Base-by-base conservation (phyloP, 75 land plant species). In the Larix kaempferi region DNA sequence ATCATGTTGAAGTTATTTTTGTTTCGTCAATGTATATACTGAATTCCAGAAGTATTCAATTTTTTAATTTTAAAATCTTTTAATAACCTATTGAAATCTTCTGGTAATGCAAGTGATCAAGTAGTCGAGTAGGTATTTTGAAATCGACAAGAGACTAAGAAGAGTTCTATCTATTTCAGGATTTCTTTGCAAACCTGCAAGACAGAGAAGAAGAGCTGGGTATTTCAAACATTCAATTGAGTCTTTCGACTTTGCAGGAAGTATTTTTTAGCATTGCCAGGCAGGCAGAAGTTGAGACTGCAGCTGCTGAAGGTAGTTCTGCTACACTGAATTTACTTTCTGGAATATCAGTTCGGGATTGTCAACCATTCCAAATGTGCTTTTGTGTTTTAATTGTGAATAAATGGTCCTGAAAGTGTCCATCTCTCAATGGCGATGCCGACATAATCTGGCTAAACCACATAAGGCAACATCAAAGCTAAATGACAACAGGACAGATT, bases 281-380 rank as follows among this genome's bases (percentile, higher is more conserved):
- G 35, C 37, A 77, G 19, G 49, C 75, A 59, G 83, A 82, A 67
- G 52, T 71, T 58, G 79, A 82, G 37, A 83, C 65, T 76, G 86
- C 86, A 17, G 83, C 80, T 16, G 78, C 80, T 25, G 88, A 86
- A 57, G 88, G 85, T 5, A 82, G 85, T 7, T 79, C 80, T 62
- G 81, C 77, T 54, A 79, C 75, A 16, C 59, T 86, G 21, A 57
- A 14, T 17, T 74, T 82, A 15, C 16, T 69, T 2, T 39, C 72
- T 65, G 88, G 82, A n/a, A 63, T 13, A n/a, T 25, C 83, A 35
- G 35, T 84, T 37, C 22, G 74, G 76, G 86, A 80, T 35, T 33
- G 26, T 74, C 27, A 22, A 23, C 56, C 63, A 56, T 74, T 54
- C 15, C 17, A 56, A 23, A 56, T 54, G 23, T 16, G 62, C 26